These are phyloP conservation scores for Solanum hybrid DNA, from an alignment of 305 asterid genomes.

Conservation along the genomic window DNA sequence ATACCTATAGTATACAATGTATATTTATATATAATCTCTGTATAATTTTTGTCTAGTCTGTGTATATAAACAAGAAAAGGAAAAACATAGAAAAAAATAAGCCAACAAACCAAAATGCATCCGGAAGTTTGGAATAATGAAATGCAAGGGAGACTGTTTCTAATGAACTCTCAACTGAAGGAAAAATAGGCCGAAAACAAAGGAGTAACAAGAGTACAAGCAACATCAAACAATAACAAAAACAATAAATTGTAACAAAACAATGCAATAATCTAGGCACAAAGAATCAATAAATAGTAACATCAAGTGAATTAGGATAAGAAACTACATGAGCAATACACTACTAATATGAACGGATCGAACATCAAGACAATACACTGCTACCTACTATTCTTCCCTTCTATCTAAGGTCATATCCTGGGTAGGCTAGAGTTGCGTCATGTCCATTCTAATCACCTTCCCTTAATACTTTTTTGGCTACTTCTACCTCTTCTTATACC, in stretches of 20 bases:
- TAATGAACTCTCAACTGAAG: not conserved
- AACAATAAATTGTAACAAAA: too few relatives aligned
- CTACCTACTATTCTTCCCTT: not conserved
- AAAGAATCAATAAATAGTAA: not conserved
- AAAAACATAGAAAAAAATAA: not conserved
- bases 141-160: accelerated
- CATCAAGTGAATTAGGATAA: not conserved
- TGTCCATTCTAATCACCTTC: not conserved
- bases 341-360: not conserved
- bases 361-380: not conserved
- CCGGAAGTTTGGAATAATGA: not conserved
- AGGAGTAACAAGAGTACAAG: not conserved
- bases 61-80: not conserved
- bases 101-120: not conserved
- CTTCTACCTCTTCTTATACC: not conserved
- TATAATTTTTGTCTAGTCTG: not conserved
- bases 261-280: not conserved
- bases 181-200: not conserved
- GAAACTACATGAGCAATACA: not conserved
- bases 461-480: too few relatives aligned
- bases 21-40: too few relatives aligned
- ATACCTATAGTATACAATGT: not conserved
- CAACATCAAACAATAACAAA: too few relatives aligned
- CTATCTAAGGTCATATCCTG: not conserved
- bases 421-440: too few relatives aligned